A percentile compares a stretch with the other conserved stretches of the same genome.
phyloP scores from a whole-genome alignment of 176 grass and related monocot species.

The Alloteropsis semialata region DNA sequence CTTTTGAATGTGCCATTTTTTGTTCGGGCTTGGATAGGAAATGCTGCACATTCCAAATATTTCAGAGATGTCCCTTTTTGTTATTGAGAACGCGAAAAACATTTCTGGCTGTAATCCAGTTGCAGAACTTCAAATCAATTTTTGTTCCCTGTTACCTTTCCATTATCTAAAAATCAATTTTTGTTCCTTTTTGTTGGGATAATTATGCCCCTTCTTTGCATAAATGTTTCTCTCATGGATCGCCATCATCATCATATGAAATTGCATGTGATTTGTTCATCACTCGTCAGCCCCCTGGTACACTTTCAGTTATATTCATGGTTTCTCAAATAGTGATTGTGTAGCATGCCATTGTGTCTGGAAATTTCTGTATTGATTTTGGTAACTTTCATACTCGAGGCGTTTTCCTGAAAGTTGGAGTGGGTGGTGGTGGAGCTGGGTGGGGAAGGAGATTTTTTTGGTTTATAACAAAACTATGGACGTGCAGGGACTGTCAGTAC shows the following conservation, averaged over 20 bases:
- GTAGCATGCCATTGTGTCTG: neutral
- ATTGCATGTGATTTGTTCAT: neutral
- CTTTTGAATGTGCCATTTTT: neutral
- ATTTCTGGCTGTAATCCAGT: neutral
- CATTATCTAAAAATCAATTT: no score
- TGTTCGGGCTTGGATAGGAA: neutral
- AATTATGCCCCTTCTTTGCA: neutral
- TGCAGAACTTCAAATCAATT: neutral
- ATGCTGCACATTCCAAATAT: neutral
- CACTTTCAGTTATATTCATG: neutral
- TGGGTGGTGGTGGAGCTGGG: neutral
- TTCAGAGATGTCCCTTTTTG: neutral
- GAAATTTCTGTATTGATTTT: neutral
- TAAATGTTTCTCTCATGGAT: neutral
- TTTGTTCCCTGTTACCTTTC: no score
- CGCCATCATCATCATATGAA: neutral
- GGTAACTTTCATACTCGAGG: neutral
- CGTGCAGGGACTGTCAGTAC: neutral
- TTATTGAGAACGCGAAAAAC: neutral
- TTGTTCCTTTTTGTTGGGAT: neutral
- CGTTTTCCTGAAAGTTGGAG: neutral
- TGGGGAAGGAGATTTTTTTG: neutral
- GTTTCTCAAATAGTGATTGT: neutral
- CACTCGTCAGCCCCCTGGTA: neutral
- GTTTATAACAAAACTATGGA: conserved; percentile 5